Conservation (phyloP, 208 protist genomes). For the Trypanosomatidae sp. region DNA sequence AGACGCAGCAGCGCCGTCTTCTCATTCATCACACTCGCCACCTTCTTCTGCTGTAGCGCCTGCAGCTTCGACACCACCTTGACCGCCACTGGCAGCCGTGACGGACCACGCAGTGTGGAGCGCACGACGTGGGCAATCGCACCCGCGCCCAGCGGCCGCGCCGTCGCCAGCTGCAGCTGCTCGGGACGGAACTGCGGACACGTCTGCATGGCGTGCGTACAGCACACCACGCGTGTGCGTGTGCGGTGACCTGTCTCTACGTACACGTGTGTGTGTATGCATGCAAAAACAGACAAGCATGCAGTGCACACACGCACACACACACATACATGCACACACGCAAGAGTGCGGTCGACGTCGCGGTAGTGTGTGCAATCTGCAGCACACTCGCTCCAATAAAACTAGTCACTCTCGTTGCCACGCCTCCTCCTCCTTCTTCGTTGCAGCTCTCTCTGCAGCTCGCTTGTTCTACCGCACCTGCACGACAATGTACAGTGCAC, state of each 20-base stretch:
- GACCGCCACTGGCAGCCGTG: slow-evolving; percentile 40
- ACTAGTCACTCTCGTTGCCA: too few species aligned
- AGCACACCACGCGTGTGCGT: background rate
- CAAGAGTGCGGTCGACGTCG: too few species aligned
- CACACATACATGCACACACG: background rate
- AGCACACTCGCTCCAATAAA: too few species aligned
- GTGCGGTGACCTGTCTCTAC: background rate
- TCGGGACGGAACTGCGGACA: slow-evolving; percentile 31
- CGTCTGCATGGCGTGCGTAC: background rate
- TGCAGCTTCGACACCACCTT: slow-evolving; percentile 86
- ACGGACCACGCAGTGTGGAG: slow-evolving; percentile 15
- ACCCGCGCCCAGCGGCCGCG: slow-evolving; percentile 57
- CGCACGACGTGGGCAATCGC: slow-evolving; percentile 70
- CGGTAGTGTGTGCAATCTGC: too few species aligned
- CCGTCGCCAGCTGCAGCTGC: slow-evolving; percentile 46
- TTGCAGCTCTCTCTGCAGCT: too few species aligned
- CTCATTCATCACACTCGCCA: slow-evolving; percentile 69
- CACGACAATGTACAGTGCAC: slow-evolving; percentile 38
- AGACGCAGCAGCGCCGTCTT: slow-evolving; percentile 58
- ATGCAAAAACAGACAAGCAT: slow-evolving; percentile 1
- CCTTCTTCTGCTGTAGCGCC: slow-evolving; percentile 77
- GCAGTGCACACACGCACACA: background rate
- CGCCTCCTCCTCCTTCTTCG: too few species aligned
- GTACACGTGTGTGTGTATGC: too few species aligned
- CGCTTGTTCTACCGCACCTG: slow-evolving; percentile 4